These are phyloP conservation scores for Fragaria ananassa DNA, from an alignment of 306 rosid genomes.

Conservation along the genomic window DNA sequence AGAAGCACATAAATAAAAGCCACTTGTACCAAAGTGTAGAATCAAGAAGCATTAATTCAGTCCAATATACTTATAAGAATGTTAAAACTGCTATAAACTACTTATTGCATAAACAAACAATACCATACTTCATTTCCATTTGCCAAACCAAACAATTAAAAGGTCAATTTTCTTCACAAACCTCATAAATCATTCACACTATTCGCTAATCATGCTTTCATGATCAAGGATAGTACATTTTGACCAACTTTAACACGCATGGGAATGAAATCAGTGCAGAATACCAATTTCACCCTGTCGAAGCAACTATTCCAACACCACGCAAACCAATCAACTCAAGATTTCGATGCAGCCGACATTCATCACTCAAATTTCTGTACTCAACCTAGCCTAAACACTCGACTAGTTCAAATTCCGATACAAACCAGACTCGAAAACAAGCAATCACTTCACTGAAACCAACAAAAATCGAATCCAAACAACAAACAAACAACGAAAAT, in stretches of 20 bases:
- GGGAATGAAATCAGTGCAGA: neutral
- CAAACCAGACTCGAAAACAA: neutral
- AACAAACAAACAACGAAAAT: neutral
- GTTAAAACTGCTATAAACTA: neutral
- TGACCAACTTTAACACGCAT: neutral
- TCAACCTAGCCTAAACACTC: neutral
- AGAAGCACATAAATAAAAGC: neutral
- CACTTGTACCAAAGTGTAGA: neutral
- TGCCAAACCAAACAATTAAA: neutral
- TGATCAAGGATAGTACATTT: neutral
- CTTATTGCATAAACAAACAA: neutral
- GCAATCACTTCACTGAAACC: neutral
- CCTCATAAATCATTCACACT: neutral
- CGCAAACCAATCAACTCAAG: neutral
- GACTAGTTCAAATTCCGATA: neutral
- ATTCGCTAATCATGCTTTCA: neutral
- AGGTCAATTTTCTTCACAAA: neutral
- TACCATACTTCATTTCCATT: neutral
- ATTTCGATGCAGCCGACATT: too few species aligned
- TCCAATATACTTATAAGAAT: neutral
- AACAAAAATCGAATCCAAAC: neutral
- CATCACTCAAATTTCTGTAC: neutral
- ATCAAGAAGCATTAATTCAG: neutral
- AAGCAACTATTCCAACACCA: neutral
- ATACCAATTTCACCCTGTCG: neutral